Conservation (phyloP, 495 filamentous ascomycete genomes). For the Margaritispora aquatica region DNA sequence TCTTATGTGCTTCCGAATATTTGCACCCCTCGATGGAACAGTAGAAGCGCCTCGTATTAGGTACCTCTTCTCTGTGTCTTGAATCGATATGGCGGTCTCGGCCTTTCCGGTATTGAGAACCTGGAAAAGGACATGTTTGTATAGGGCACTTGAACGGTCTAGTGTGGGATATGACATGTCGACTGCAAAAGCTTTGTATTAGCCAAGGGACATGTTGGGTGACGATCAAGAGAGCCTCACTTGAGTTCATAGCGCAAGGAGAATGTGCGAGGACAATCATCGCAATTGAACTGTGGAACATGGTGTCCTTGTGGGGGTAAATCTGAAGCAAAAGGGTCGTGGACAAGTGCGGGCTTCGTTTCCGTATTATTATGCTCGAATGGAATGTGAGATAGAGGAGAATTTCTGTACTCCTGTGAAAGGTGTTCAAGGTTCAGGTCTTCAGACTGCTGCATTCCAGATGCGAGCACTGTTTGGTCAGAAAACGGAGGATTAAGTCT, state of each 20-base stretch:
- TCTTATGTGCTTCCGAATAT: slow-evolving; percentile 5
- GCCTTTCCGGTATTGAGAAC: slow-evolving; percentile 7
- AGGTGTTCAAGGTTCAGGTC: background rate
- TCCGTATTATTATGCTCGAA: background rate
- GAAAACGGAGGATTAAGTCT: background rate
- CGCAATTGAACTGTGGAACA: slow-evolving; percentile 3
- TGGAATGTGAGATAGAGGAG: background rate
- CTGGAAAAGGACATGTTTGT: background rate
- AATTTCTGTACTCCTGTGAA: background rate
- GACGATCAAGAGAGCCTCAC: background rate
- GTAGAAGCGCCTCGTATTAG: slow-evolving; percentile 8
- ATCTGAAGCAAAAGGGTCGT: background rate
- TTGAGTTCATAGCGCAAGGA: slow-evolving; percentile 1
- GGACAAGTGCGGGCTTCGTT: background rate
- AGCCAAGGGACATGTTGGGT: background rate
- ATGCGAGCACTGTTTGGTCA: background rate
- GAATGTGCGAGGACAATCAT: slow-evolving; percentile 1
- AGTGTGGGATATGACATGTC: slow-evolving; percentile 3
- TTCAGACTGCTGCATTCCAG: background rate
- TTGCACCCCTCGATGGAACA: slow-evolving; percentile 5
- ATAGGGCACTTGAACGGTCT: slow-evolving; percentile 5
- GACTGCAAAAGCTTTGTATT: slow-evolving; percentile 1
- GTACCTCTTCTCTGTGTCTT: background rate
- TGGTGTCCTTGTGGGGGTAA: background rate
- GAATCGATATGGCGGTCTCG: slow-evolving; percentile 8